Conservation (phyloP, 2,329 filamentous ascomycete genomes). For the Alternaria solani region DNA sequence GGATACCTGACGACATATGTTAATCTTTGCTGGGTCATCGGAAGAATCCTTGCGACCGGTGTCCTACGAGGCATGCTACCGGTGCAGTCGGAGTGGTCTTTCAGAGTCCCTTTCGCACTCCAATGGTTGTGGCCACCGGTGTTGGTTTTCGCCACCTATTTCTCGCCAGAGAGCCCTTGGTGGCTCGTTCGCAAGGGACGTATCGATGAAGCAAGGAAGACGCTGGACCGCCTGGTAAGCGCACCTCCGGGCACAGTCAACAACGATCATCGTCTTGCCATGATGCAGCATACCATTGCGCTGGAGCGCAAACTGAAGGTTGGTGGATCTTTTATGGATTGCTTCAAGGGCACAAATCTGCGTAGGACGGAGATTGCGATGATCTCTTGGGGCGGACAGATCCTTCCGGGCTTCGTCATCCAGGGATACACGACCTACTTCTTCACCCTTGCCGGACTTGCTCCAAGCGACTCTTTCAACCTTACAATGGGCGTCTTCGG, state of each 20-base stretch:
- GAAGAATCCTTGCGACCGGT: slow-evolving; percentile 72
- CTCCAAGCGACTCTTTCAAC: slow-evolving; percentile 45
- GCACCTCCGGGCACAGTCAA: slow-evolving; percentile 61
- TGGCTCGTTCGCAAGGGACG: slow-evolving; percentile 72
- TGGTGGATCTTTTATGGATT: slow-evolving; percentile 77
- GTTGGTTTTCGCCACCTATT: slow-evolving; percentile 67
- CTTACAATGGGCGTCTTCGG: slow-evolving; percentile 61
- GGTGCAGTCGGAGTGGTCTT: slow-evolving; percentile 69
- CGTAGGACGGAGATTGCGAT: slow-evolving; percentile 75
- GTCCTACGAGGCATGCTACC: slow-evolving; percentile 70
- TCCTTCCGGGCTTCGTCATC: slow-evolving; percentile 24
- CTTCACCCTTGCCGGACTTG: slow-evolving; percentile 51
- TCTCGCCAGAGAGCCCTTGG: slow-evolving; percentile 73
- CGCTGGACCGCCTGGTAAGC: slow-evolving; percentile 67
- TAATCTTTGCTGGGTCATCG: slow-evolving; percentile 76
- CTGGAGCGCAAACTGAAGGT: slow-evolving; percentile 71
- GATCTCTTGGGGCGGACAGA: slow-evolving; percentile 52
- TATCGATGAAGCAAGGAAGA: slow-evolving; percentile 57
- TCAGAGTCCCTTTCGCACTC: slow-evolving; percentile 69
- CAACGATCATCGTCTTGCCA: slow-evolving; percentile 67
- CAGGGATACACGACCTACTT: slow-evolving; percentile 50
- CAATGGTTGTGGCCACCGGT: slow-evolving; percentile 78
- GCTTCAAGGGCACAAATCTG: slow-evolving; percentile 77
- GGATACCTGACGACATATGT: slow-evolving; percentile 65
- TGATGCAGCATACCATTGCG: slow-evolving; percentile 86